Base-by-base conservation (phyloP, 495 filamentous ascomycete species). In the Penicillium taxi region DNA sequence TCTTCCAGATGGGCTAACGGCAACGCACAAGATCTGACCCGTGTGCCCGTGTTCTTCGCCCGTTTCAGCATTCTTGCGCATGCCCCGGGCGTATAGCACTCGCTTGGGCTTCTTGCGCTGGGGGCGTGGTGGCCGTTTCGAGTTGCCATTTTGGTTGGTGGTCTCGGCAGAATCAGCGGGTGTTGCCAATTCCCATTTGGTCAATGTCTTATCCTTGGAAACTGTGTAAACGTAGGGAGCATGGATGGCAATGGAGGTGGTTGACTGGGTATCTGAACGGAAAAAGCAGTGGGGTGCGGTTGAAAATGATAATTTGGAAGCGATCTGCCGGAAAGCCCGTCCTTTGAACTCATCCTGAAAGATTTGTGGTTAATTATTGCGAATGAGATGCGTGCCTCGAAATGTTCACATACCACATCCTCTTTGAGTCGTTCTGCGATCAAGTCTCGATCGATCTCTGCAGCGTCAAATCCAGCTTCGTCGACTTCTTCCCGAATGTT, bases 401-500 rank as follows among this genome's bases (percentile, higher is more conserved):
- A 28, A 21, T 16, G 22, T 41, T 6, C 24, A 64, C 70, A 52
- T 74, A 74, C 72, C 27, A 87, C 87, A 57, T 95, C 91, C 62
- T 96, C 84, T 56, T 88, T 79, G 41, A 96, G 63, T 41, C 90
- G 69, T 50, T 90, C 80, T 5, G 91, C 87, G 50, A 96, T 91
- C 32, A 94, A 69, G 47, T 96, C 88, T 27, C 80, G 70, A 61
- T 96, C 91, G 28, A 98, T 85, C 13, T 96, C 81, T 42, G 80
- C 88, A 3, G 91, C 91, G 64, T 98, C 86, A 49, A 95, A 96
- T 4, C 85, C 91, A 33, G 67, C 72, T 52, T 82, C 80, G 34
- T 83, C 77, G 17, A 93, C 83, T 53, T 96, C 88, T 33, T 83
- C 73, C 32, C 78, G 72, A 34, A 94, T 80, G 53, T 93, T 95